Percentiles rank a stretch among this genome's conserved stretches.
phyloP scores from a whole-genome alignment of 164 flowering plant genomes.

The Chloranthus sessilifolius region DNA sequence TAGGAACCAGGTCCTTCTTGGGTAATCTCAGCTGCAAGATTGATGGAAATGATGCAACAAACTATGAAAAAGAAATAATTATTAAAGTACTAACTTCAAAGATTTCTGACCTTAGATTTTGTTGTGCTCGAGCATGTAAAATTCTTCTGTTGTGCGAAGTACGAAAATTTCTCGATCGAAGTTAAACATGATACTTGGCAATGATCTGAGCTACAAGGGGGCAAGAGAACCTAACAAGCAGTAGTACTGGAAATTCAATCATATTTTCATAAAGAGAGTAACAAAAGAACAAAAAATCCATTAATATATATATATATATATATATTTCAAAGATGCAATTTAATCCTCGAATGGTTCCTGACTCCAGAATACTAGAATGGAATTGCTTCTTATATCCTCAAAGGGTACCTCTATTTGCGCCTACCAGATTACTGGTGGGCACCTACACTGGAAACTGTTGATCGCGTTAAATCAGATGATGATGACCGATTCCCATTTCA shows the following conservation, averaged over 20 bases:
- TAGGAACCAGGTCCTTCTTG: slow-evolving; percentile 26
- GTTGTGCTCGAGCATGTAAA: slow-evolving; percentile 61
- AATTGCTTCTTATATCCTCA: too few relatives aligned
- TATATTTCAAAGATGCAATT: too few relatives aligned
- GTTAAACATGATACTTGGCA: slow-evolving; percentile 14
- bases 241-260: slow-evolving; percentile 4
- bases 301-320: too few relatives aligned
- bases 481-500: too few relatives aligned
- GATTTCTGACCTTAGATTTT: slow-evolving; percentile 54
- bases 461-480: too few relatives aligned
- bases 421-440: too few relatives aligned
- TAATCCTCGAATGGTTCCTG: too few relatives aligned
- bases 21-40: slow-evolving; percentile 55
- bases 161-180: slow-evolving; percentile 40
- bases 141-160: slow-evolving; percentile 21
- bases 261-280: slow-evolving; percentile 1
- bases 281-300: too few relatives aligned
- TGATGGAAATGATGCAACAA: neutral
- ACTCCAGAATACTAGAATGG: too few relatives aligned
- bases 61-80: neutral
- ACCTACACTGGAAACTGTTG: too few relatives aligned
- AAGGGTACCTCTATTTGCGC: too few relatives aligned
- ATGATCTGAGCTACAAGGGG: slow-evolving; percentile 10
- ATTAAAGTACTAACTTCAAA: neutral
- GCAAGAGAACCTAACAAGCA: slow-evolving; percentile 26